phyloP scores from a whole-genome alignment of 1,139 yeast species.

The Pichia sp. region DNA sequence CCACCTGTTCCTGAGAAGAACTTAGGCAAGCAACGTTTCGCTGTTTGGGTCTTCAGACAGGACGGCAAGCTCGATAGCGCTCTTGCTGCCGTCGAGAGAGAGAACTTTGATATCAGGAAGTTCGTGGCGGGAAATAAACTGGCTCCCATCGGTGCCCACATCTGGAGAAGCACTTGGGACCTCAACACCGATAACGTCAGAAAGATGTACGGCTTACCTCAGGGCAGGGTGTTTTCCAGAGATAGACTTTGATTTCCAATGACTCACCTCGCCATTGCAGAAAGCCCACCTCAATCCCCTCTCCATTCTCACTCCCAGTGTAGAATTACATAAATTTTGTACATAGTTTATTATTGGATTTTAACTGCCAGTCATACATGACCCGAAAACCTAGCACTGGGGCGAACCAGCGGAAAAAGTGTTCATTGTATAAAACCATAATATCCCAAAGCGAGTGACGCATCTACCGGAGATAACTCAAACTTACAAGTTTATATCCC shows the following conservation, averaged over 20 bases:
- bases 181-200: slow-evolving; percentile 66
- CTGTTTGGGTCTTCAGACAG: slow-evolving; percentile 91
- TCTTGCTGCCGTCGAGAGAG: slow-evolving; percentile 33
- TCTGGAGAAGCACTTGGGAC: slow-evolving; percentile 88
- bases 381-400: too few relatives aligned
- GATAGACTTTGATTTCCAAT: slow-evolving; percentile 34
- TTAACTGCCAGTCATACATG: not conserved
- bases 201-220: slow-evolving; percentile 62
- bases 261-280: too few relatives aligned
- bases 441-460: too few relatives aligned
- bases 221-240: slow-evolving; percentile 71
- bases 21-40: slow-evolving; percentile 73
- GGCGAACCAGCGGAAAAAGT: too few relatives aligned
- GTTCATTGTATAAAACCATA: too few relatives aligned
- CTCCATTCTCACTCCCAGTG: not conserved
- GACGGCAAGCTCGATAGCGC: slow-evolving; percentile 23
- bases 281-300: not conserved
- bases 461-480: too few relatives aligned
- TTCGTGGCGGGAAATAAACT: slow-evolving; percentile 56
- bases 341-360: not conserved
- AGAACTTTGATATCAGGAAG: slow-evolving; percentile 64
- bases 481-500: too few relatives aligned
- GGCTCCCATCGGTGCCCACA: slow-evolving; percentile 81
- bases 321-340: not conserved
- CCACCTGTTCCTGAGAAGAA: slow-evolving; percentile 94